Base-by-base conservation (phyloP, 148 eudicot species). In the Rhododendron molle region DNA sequence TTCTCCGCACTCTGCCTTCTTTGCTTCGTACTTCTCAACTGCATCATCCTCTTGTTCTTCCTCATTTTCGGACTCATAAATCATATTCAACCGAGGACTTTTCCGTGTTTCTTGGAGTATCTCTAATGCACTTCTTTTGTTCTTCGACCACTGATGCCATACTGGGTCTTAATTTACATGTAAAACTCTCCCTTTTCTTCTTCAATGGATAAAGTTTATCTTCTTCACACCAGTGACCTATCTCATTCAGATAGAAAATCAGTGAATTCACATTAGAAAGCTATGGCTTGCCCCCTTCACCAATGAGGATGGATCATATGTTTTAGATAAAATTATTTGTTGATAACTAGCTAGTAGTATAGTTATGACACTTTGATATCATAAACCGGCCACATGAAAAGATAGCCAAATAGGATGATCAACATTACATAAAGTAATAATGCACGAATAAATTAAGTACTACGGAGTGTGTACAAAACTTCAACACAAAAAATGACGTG, bases 191-290 rank as follows among this genome's bases (percentile, higher is more conserved):
- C 26, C 54, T 78, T n/a, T 58, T 78, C 81, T 79, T 79, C 81
- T 79, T 79, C 52, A 47, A n/a, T 79, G 81, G 81, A 26, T 28
- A 26, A 1, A 79, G 20, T 47, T 47, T 79, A 26, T 47, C 58
- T 79, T 47, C 81, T 26, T 79, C 81, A 47, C 58, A 79, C 81
- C 81, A 79, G 36, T 79, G 60, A n/a, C 52, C 60, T 47, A 79
- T 47, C 14, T 44, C 50, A 21, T 77, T 20, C 30, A 44, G n/a
- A n/a, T n/a, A n/a, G 10, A 23, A 3, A 18, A 14, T 54, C 15
- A 54, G 15, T 13, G 5, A 54, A 54, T 15, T 54, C 58, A 2
- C 18, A 54, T 54, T 15, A 54, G 21, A 15, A 54, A 14, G 58
- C 58, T 15, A 54, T 54, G 58, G 20, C 58, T 54, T 54, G 58